Evolutionary conservation across 163 green algal species (phyloP).

Genomic region (Prototheca cutis): DNA sequence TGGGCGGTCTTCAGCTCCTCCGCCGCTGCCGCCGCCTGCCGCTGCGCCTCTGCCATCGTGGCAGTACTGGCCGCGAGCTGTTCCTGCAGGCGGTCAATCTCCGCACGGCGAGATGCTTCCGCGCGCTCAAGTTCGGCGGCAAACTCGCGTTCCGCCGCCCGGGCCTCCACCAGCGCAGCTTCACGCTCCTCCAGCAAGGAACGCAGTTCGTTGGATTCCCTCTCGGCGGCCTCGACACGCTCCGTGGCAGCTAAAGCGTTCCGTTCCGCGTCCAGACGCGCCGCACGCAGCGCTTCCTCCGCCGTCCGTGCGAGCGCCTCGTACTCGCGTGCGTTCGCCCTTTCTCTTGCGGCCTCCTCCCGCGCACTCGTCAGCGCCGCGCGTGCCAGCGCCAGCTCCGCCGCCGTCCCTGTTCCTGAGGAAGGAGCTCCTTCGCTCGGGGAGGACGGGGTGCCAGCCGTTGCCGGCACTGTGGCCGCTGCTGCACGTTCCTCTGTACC

Average conservation of each 20-base stretch:
- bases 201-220: constrained; percentile 18
- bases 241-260: constrained; percentile 30
- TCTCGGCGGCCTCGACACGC: constrained; percentile 4
- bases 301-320: constrained; percentile 33
- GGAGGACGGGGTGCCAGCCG: no score
- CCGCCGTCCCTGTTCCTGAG: constrained; percentile 5
- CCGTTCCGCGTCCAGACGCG: constrained; percentile 31
- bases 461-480: no score
- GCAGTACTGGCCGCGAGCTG: not conserved
- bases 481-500: no score
- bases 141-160: constrained; percentile 13
- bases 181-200: constrained; percentile 10
- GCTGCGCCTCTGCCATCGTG: not conserved
- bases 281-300: constrained; percentile 38
- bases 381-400: constrained; percentile 26
- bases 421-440: not conserved
- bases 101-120: constrained; percentile 4
- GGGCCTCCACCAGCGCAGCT: constrained; percentile 12
- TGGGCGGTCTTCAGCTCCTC: not conserved
- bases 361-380: constrained; percentile 36
- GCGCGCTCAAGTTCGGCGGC: constrained; percentile 17
- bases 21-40: not conserved
- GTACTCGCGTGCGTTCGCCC: constrained; percentile 36
- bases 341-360: constrained; percentile 34
- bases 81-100: constrained; percentile 1